Evolutionary conservation across 306 rosid species (phyloP), one percentile per base, ranked within the genome.

Genomic region (Quercus agrifolia): DNA sequence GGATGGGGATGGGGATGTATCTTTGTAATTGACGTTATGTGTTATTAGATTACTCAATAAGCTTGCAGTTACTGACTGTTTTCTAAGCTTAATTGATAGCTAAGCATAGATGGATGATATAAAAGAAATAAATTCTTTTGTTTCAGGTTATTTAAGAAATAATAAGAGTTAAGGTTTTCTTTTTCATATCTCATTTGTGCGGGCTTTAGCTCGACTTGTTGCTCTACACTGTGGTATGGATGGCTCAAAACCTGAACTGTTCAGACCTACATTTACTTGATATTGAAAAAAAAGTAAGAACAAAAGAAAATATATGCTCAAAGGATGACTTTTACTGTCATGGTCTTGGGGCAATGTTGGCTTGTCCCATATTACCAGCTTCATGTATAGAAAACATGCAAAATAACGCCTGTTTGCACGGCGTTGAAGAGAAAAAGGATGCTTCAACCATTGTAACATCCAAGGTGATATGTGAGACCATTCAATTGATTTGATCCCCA

Each of bases 401-500:
- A 62, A 28, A 2, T 27, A 52, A 58, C 19, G 81, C 70, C 70
- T 30, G 44, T 30, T 28, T 30, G 3, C 4, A n/a, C 15, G 70
- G 70, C 44, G 7, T 64, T 31, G 31, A 33, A n/a, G 51, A 6
- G 1, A 5, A 63, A 63, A 67, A 33, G 27, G 52, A 19, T 18
- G 72, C 27, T 35, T 35, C 51, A 17, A 4, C 41, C 11, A 33
- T 33, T 17, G 20, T 19, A 19, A 18, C 27, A 59, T 28, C 55
- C 54, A 23, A 58, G 77, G 64, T 41, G 67, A 78, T 27, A 18
- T 44, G 12, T 25, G 25, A 76, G 78, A 69, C 80, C 49, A 23
- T 58, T 58, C 27, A 51, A 31, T 66, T 71, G 52, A 79, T 55
- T 46, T 44, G 67, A 79, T 71, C 72, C 17, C n/a, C 66, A 72